Percentiles rank a stretch among this genome's conserved stretches.
phyloP scores from a whole-genome alignment of 2,329 filamentous ascomycete species.

The Colletotrichum echinochloae region DNA sequence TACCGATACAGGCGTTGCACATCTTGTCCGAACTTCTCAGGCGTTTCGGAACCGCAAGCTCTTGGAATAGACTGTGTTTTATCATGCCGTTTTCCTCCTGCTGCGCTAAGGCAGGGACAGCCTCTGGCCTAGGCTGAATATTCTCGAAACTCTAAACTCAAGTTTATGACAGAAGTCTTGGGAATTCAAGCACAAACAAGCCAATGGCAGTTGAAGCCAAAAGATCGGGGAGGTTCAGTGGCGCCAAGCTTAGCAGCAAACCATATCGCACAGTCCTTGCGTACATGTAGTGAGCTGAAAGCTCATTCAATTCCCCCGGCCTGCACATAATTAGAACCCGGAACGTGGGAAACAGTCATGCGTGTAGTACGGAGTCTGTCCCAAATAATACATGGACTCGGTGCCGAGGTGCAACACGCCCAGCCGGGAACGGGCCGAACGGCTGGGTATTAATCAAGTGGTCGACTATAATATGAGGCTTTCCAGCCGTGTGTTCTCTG shows the following conservation, averaged over 20 bases:
- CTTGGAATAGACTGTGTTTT: not conserved
- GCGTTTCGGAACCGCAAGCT: conserved; percentile 17
- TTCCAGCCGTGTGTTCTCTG: too few species aligned
- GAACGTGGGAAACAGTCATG: not conserved
- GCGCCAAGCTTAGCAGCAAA: not conserved
- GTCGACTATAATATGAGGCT: too few species aligned
- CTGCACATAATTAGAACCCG: too few species aligned
- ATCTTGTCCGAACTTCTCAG: conserved; percentile 12
- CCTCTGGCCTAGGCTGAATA: not conserved
- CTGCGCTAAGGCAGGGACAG: not conserved
- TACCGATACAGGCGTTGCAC: not conserved
- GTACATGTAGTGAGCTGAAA: not conserved
- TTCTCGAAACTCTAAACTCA: not conserved
- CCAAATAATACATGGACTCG: too few species aligned
- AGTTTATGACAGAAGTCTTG: not conserved
- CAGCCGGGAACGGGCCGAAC: too few species aligned
- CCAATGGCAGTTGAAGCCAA: not conserved
- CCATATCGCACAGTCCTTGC: not conserved
- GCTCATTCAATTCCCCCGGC: not conserved
- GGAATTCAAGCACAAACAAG: not conserved
- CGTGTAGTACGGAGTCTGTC: not conserved
- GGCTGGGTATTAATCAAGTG: too few species aligned
- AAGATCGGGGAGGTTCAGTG: not conserved
- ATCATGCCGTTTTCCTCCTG: not conserved
- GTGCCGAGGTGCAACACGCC: too few species aligned